Evolutionary conservation across 2,329 filamentous ascomycete species (phyloP).

Genomic region (Chrysoporthe deuterocubensis): DNA sequence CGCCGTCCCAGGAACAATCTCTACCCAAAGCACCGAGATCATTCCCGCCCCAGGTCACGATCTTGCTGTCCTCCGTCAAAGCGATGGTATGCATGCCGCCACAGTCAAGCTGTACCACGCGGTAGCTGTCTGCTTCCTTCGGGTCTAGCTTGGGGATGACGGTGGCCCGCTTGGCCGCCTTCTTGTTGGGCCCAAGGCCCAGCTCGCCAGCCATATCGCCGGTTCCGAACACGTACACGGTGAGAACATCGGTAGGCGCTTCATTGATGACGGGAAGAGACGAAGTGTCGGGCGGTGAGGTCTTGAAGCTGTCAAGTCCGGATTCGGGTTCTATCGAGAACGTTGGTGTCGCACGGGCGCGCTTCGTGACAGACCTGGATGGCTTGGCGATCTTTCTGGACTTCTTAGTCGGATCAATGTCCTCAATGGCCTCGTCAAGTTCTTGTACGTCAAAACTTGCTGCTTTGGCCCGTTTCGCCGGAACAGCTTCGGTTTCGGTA

Average conservation of each 20-base stretch:
- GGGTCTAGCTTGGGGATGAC: conserved; percentile 30
- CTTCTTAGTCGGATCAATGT: conserved; percentile 11
- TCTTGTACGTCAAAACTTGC: conserved; percentile 1
- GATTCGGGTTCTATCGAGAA: conserved; percentile 23
- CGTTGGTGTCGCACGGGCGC: conserved; percentile 12
- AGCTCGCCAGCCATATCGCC: conserved; percentile 55
- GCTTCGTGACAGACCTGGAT: conserved; percentile 9
- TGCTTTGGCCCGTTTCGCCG: conserved; percentile 18
- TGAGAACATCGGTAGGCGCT: conserved; percentile 29
- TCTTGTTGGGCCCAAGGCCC: conserved; percentile 32
- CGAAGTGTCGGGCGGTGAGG: conserved; percentile 26
- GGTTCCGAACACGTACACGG: conserved; percentile 31
- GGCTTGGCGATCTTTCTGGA: conserved; percentile 18
- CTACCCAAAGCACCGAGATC: conserved; percentile 69
- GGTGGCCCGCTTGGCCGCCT: conserved; percentile 29
- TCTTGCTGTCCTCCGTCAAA: conserved; percentile 67
- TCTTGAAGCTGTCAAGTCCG: conserved; percentile 26
- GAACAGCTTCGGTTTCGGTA: conserved; percentile 8
- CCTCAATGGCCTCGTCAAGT: conserved; percentile 15
- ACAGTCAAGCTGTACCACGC: conserved; percentile 61
- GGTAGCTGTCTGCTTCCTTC: conserved; percentile 25
- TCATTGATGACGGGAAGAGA: conserved; percentile 27
- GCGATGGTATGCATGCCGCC: conserved; percentile 72
- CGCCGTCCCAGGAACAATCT: conserved; percentile 61
- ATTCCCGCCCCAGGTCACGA: conserved; percentile 73